Conservation (phyloP, 2,329 filamentous ascomycete genomes). For the Trichoderma koningii region DNA sequence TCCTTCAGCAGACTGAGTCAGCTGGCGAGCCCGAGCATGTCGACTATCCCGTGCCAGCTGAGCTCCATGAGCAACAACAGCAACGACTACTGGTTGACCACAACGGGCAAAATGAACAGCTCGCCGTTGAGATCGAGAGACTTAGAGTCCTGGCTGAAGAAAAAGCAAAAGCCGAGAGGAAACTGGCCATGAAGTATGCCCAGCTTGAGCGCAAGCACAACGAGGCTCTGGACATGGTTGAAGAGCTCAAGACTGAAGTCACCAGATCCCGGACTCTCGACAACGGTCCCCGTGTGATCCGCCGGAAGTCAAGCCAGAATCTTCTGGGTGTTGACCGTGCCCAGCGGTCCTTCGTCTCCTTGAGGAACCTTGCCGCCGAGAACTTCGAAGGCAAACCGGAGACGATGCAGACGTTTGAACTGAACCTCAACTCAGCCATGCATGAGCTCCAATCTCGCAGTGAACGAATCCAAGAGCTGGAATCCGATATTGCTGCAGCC, state of each 20-base stretch:
- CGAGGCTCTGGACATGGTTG: conserved; percentile 79
- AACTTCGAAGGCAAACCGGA: conserved; percentile 83
- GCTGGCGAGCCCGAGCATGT: not conserved
- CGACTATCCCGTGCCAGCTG: not conserved
- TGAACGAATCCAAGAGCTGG: conserved; percentile 86
- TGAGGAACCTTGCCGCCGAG: conserved; percentile 84
- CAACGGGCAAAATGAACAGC: conserved; percentile 7
- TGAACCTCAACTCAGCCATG: conserved; percentile 89
- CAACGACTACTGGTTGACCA: conserved; percentile 28
- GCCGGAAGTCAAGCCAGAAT: conserved; percentile 90
- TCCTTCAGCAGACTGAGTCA: not conserved
- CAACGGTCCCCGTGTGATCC: conserved; percentile 72
- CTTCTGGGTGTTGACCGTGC: conserved; percentile 85
- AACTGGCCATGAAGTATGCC: conserved; percentile 77
- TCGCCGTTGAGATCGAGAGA: conserved; percentile 65
- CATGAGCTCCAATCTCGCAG: conserved; percentile 85
- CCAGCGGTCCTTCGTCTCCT: conserved; percentile 84
- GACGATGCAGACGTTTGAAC: conserved; percentile 86
- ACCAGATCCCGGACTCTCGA: conserved; percentile 70
- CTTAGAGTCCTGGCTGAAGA: conserved; percentile 71
- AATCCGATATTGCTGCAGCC: conserved; percentile 76
- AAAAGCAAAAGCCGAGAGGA: conserved; percentile 72
- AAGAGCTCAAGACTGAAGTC: conserved; percentile 86
- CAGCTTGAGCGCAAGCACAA: conserved; percentile 81
- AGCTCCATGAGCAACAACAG: conserved; percentile 29